Percentiles rank a stretch among this genome's conserved stretches.
These are phyloP conservation scores for Candida sp. DNA, from an alignment of 1,139 yeast genomes.

Conservation along the genomic window DNA sequence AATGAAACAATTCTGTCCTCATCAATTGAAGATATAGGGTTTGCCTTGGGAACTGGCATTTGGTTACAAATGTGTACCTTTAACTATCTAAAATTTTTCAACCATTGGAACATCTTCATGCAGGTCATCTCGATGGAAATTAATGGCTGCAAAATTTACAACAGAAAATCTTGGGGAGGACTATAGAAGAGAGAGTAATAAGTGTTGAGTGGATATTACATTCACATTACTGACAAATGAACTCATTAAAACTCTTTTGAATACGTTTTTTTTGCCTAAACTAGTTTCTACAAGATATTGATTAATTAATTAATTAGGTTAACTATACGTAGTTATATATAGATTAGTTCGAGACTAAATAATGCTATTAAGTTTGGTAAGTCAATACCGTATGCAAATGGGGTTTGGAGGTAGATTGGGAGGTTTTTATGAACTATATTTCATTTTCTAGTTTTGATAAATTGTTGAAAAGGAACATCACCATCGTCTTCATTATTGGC, in stretches of 20 bases:
- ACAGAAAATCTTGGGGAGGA: too few relatives aligned
- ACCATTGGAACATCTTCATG: neutral
- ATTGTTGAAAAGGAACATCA: conserved; percentile 20
- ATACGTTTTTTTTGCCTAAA: too few relatives aligned
- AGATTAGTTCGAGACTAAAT: neutral
- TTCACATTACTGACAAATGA: too few relatives aligned
- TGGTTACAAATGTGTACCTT: neutral
- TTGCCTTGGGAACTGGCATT: conserved; percentile 3
- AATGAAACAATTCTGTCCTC: conserved; percentile 19
- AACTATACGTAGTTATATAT: neutral
- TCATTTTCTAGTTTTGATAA: conserved; percentile 11
- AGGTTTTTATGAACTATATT: too few relatives aligned
- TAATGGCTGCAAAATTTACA: neutral
- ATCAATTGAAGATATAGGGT: conserved; percentile 13
- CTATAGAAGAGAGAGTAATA: too few relatives aligned
- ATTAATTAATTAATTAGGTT: too few relatives aligned
- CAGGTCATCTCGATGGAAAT: neutral
- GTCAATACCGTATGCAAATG: neutral
- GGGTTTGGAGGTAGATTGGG: neutral
- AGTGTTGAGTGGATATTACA: too few relatives aligned
- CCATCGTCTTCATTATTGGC: conserved; percentile 48
- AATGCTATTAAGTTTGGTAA: neutral
- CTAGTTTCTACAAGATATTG: too few relatives aligned
- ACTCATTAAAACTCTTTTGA: too few relatives aligned
- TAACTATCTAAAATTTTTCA: conserved; percentile 1